A percentile compares a stretch with the other conserved stretches of the same genome.
Evolutionary conservation across 441 rosid genomes (phyloP).

Genomic region (Jatropha podagrica): DNA sequence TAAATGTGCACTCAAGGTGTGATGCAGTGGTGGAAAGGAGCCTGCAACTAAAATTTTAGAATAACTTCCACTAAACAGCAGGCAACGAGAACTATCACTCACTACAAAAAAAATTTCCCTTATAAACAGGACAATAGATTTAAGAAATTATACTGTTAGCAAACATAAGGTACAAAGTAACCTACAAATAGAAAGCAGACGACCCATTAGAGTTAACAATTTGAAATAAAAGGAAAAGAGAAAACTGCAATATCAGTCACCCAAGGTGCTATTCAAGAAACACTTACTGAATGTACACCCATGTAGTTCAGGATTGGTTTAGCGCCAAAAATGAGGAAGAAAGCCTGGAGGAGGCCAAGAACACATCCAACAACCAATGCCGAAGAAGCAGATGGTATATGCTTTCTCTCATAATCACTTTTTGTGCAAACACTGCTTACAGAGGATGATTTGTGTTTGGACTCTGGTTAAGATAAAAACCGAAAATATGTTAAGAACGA

Average conservation of each 20-base stretch:
- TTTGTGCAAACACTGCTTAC: slow-evolving; percentile 30
- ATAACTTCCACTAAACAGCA: background rate
- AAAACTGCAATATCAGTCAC: background rate
- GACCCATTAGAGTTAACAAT: background rate
- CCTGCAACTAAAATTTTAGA: background rate
- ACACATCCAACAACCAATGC: slow-evolving; percentile 74
- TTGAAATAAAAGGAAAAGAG: background rate
- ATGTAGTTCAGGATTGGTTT: slow-evolving; percentile 69
- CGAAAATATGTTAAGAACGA: background rate
- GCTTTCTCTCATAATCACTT: slow-evolving; percentile 43
- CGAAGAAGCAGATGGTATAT: slow-evolving; percentile 89
- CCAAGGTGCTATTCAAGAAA: background rate
- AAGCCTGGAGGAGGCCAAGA: slow-evolving; percentile 75
- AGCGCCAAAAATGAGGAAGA: slow-evolving; percentile 60
- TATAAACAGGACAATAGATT: background rate
- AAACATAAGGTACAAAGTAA: background rate
- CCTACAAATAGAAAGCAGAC: background rate
- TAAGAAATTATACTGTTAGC: background rate
- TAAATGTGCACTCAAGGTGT: background rate
- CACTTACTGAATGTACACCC: slow-evolving; percentile 76
- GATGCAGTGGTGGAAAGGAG: background rate
- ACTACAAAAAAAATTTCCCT: background rate
- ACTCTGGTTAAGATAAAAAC: slow-evolving; percentile 14
- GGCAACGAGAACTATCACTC: background rate
- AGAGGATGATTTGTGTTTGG: slow-evolving; percentile 22